Evolutionary conservation across 768 basidiomycete genomes (phyloP).

Genomic region (Tylopilus subfusipes): DNA sequence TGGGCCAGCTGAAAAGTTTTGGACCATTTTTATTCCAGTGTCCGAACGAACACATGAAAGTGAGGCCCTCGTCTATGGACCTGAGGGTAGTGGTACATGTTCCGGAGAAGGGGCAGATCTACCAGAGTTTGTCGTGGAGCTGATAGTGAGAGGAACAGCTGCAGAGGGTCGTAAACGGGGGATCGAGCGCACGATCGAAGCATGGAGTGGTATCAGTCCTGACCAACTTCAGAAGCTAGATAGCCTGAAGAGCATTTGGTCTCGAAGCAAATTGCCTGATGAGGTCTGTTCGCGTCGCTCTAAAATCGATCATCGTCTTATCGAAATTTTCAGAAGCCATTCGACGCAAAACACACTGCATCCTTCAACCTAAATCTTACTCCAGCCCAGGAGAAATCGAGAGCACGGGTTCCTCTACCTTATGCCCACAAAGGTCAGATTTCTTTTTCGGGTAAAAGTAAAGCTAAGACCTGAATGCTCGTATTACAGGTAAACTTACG

Average conservation of each 20-base stretch:
- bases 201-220: slow-evolving; percentile 46
- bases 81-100: slow-evolving; percentile 45
- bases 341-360: slow-evolving; percentile 64
- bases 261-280: slow-evolving; percentile 29
- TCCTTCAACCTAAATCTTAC: slow-evolving; percentile 89
- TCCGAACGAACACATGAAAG: slow-evolving; percentile 59
- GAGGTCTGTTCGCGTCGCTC: slow-evolving; percentile 30
- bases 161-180: slow-evolving; percentile 48
- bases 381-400: slow-evolving; percentile 70
- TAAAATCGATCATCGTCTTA: neutral
- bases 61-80: slow-evolving; percentile 58
- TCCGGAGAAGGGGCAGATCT: slow-evolving; percentile 32
- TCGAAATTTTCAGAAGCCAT: slow-evolving; percentile 30
- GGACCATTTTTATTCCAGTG: slow-evolving; percentile 70
- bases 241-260: slow-evolving; percentile 47
- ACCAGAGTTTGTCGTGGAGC: slow-evolving; percentile 58
- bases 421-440: slow-evolving; percentile 81
- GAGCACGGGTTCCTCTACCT: slow-evolving; percentile 82
- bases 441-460: neutral
- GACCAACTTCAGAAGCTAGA: slow-evolving; percentile 51
- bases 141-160: slow-evolving; percentile 46
- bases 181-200: slow-evolving; percentile 61
- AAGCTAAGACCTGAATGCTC: neutral
- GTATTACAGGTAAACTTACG: slow-evolving; percentile 33
- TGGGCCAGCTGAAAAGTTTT: slow-evolving; percentile 68